Conservation (phyloP, 306 rosid genomes). For the Casuarina glauca region DNA sequence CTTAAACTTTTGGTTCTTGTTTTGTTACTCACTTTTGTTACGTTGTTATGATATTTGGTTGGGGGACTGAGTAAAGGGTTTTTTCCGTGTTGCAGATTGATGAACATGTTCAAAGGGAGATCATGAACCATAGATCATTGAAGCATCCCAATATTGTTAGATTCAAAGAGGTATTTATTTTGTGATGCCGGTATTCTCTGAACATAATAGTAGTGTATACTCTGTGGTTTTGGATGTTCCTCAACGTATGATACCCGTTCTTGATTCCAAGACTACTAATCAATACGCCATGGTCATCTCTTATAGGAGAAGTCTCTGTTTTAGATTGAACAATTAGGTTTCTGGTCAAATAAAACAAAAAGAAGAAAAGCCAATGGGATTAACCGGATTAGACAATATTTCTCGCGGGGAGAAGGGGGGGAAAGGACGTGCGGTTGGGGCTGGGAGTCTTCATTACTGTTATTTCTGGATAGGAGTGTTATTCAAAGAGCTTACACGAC, state of each 20-base stretch:
- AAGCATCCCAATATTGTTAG: conserved; percentile 81
- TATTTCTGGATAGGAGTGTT: not conserved
- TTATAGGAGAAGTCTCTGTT: not conserved
- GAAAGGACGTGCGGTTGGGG: too few species aligned
- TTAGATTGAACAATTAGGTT: not conserved
- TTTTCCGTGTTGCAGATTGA: conserved; percentile 56
- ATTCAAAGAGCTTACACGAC: conserved; percentile 26
- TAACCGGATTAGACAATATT: not conserved
- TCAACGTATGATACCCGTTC: not conserved
- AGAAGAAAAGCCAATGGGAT: not conserved
- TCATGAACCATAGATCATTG: conserved; percentile 88
- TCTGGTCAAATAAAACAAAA: too few species aligned
- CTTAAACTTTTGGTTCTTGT: conserved; percentile 9
- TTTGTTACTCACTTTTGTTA: not conserved
- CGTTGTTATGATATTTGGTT: not conserved
- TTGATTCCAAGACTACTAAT: not conserved
- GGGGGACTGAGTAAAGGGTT: conserved; percentile 15
- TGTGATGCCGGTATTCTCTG: not conserved
- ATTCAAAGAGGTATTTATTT: conserved; percentile 69
- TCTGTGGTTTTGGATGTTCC: not conserved
- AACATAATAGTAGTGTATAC: not conserved
- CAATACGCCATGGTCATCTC: not conserved
- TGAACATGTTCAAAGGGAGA: conserved; percentile 76
- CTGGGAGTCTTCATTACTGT: not conserved
- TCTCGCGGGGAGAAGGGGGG: not conserved